Conservation (phyloP, 2,329 filamentous ascomycete genomes). For the Zymoseptoria ardabiliae region DNA sequence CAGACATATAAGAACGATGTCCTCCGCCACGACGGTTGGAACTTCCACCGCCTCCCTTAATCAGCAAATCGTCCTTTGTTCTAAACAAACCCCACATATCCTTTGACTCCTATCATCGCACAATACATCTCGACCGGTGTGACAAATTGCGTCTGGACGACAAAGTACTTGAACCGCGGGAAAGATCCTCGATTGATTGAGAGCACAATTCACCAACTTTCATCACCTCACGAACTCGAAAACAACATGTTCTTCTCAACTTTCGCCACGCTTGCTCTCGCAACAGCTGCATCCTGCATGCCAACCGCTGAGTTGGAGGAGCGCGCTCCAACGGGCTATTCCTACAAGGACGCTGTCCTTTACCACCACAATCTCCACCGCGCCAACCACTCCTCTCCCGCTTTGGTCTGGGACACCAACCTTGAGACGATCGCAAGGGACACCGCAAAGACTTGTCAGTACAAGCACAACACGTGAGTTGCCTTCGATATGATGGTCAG, state of each 20-base stretch:
- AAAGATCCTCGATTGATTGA: neutral
- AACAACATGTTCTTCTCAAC: neutral
- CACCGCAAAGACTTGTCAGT: slow-evolving; percentile 60
- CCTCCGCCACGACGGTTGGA: neutral
- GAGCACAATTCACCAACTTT: neutral
- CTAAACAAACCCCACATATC: neutral
- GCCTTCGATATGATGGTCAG: no score
- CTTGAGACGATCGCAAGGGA: slow-evolving; percentile 57
- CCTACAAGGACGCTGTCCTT: slow-evolving; percentile 2
- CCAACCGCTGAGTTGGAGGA: neutral
- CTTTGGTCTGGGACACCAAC: slow-evolving; percentile 57
- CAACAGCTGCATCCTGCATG: neutral
- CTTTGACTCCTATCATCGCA: neutral
- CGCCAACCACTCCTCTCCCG: slow-evolving; percentile 25
- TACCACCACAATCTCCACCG: slow-evolving; percentile 14
- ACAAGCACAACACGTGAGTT: slow-evolving; percentile 62
- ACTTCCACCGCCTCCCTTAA: neutral
- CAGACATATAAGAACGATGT: neutral
- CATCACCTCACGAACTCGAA: neutral
- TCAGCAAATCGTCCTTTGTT: neutral
- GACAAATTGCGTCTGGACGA: neutral
- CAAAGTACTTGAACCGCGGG: neutral
- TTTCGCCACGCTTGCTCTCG: neutral
- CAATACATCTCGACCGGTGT: neutral
- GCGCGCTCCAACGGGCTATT: neutral